Evolutionary conservation across 169 alveolate species (phyloP).

Genomic region (Theileria annulata): DNA sequence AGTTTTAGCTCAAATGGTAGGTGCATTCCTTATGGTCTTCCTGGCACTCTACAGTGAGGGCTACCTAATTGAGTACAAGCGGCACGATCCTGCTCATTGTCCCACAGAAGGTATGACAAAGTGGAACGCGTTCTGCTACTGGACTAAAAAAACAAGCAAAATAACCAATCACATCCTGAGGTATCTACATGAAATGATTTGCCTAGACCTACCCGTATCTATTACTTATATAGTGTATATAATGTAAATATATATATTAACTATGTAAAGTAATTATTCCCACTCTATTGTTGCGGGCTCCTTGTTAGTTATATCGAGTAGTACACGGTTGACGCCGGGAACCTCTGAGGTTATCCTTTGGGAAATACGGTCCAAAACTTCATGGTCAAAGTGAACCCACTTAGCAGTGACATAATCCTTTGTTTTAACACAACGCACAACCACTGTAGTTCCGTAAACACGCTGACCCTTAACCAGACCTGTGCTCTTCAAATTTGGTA

Average conservation of each 20-base stretch:
- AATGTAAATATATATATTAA: background rate
- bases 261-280: constrained; percentile 28
- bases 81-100: too few species aligned
- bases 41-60: too few species aligned
- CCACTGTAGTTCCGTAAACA: constrained; percentile 71
- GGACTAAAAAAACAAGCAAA: too few species aligned
- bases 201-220: too few species aligned
- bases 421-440: constrained; percentile 70
- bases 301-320: constrained; percentile 75
- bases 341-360: constrained; percentile 68
- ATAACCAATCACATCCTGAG: too few species aligned
- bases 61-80: too few species aligned
- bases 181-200: too few species aligned
- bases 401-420: constrained; percentile 73
- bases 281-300: constrained; percentile 80
- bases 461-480: constrained; percentile 72
- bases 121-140: too few species aligned
- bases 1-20: too few species aligned
- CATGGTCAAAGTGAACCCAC: constrained; percentile 66
- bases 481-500: constrained; percentile 66
- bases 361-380: constrained; percentile 70
- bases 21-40: too few species aligned
- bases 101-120: too few species aligned
- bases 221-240: background rate
- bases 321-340: constrained; percentile 71